Base-by-base conservation (phyloP, 208 protist species). In the Perkinsela sp. region DNA sequence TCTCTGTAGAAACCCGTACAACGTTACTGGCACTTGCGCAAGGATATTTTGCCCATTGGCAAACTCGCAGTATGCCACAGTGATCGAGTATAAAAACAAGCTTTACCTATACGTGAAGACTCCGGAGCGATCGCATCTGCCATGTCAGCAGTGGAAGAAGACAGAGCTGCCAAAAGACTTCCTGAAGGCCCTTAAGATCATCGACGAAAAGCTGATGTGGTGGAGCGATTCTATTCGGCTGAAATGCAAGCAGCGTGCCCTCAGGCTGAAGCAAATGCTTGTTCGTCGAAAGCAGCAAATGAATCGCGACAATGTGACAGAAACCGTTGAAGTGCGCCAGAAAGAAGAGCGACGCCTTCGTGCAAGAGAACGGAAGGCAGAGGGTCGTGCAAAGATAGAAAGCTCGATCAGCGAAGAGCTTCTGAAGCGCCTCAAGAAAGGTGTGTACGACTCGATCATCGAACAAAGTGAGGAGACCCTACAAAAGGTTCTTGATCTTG, bases 81-180 rank as follows among this genome's bases (percentile, higher is more conserved):
- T 99, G 31, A 83, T 89, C 73, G 95, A 99, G 81, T 81, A 96
- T 66, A 85, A 97, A 67, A 93, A 96, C 68, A 76, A 91, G 73
- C 77, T 93, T 2, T 98, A 96, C 81, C 81, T 99, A 6, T 96
- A 95, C 81, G 90, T 98, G 32, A 99, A 98, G 75, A 97, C 95
- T 0, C 90, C 96, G 16, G 96, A 99, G 82, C 85, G 96, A 57
- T 94, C 94, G 2, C 95, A 99, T 79, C 83, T 88, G 40, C 96
- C 96, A 13, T 81, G 83, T 0, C 90, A 95, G 1, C 75, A 98
- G 73, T 99, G 96, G 96, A 94, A 99, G 79, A 94, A 95, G 76
- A 83, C 98, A 1, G 85, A 92, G 76, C 85, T 99, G 15, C 82
- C 92, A 66, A 80, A 84, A 68, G 97, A 94, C 75, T 98, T 97